phyloP scores from a whole-genome alignment of 768 basidiomycete genomes.

The Paxillus rubicundulus region DNA sequence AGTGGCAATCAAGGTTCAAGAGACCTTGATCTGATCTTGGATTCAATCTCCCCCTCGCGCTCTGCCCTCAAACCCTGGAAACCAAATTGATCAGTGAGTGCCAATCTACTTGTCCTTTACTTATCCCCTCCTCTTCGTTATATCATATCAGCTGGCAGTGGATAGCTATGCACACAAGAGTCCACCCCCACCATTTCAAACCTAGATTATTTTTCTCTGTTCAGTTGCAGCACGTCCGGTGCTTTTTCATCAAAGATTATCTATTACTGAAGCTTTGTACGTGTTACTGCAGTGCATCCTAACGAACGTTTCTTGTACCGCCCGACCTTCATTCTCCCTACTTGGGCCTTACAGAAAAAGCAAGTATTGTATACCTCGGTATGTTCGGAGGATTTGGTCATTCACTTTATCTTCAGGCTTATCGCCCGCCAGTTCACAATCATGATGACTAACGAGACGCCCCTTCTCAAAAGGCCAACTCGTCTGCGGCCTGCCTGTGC shows the following conservation, averaged over 20 bases:
- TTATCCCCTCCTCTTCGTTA: not conserved
- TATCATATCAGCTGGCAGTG: slow-evolving; percentile 1
- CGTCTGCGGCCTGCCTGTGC: not conserved
- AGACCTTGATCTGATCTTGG: too few relatives aligned
- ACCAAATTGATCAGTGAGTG: slow-evolving; percentile 7
- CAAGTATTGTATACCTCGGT: slow-evolving; percentile 8
- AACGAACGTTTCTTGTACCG: slow-evolving; percentile 25
- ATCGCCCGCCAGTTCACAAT: slow-evolving; percentile 4
- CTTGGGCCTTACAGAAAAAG: slow-evolving; percentile 4
- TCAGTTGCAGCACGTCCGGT: slow-evolving; percentile 17
- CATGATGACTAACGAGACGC: not conserved
- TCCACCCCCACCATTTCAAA: not conserved
- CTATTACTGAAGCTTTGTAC: slow-evolving; percentile 19
- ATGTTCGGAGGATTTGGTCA: slow-evolving; percentile 14
- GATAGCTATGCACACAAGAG: slow-evolving; percentile 3
- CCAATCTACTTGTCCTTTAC: not conserved
- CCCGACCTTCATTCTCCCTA: slow-evolving; percentile 10
- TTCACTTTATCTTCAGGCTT: slow-evolving; percentile 3
- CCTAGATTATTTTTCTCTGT: slow-evolving; percentile 3
- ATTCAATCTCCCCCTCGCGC: too few relatives aligned
- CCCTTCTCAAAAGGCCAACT: not conserved
- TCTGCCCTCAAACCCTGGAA: too few relatives aligned
- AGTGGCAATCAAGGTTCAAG: too few relatives aligned
- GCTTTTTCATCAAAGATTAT: slow-evolving; percentile 24
- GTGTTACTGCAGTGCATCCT: not conserved